A percentile compares a stretch with the other conserved stretches of the same genome.
These are phyloP conservation scores for Fusarium illudens DNA, from an alignment of 2,329 filamentous ascomycete genomes.

Conservation along the genomic window DNA sequence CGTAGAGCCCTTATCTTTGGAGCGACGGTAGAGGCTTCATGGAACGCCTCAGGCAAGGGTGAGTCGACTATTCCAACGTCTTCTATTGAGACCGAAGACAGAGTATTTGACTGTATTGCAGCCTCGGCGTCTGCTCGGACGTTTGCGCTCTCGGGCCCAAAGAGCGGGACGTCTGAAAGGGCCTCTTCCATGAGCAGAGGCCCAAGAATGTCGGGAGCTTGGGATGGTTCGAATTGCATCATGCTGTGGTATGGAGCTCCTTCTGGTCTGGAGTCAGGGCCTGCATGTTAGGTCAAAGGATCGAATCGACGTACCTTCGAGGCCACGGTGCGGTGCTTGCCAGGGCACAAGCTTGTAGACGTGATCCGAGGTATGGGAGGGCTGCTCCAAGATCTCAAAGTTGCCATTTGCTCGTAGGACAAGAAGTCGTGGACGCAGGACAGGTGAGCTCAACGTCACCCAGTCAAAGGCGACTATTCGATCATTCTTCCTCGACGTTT, in stretches of 20 bases:
- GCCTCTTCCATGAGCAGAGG: constrained; percentile 63
- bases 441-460: constrained; percentile 66
- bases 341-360: constrained; percentile 69
- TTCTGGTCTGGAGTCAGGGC: constrained; percentile 49
- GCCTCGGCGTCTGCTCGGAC: constrained; percentile 54
- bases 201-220: constrained; percentile 62
- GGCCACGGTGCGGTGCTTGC: constrained; percentile 65
- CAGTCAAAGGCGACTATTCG: constrained; percentile 75
- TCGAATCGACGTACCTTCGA: constrained; percentile 55
- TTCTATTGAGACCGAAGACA: constrained; percentile 47
- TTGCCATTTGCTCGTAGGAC: constrained; percentile 67
- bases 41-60: constrained; percentile 53
- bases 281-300: background rate
- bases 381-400: constrained; percentile 70
- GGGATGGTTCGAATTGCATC: constrained; percentile 66
- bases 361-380: constrained; percentile 65
- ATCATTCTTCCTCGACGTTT: constrained; percentile 62
- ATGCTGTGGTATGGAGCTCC: constrained; percentile 61
- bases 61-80: constrained; percentile 49
- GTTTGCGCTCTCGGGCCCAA: constrained; percentile 60
- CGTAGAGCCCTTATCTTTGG: constrained; percentile 61
- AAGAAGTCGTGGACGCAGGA: constrained; percentile 65
- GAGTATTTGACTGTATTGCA: constrained; percentile 48
- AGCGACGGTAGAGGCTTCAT: constrained; percentile 53
- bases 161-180: constrained; percentile 63